Percentiles rank a stretch among this genome's conserved stretches.
Evolutionary conservation across 2,329 filamentous ascomycete genomes (phyloP).

Genomic region (Saccharata proteae): DNA sequence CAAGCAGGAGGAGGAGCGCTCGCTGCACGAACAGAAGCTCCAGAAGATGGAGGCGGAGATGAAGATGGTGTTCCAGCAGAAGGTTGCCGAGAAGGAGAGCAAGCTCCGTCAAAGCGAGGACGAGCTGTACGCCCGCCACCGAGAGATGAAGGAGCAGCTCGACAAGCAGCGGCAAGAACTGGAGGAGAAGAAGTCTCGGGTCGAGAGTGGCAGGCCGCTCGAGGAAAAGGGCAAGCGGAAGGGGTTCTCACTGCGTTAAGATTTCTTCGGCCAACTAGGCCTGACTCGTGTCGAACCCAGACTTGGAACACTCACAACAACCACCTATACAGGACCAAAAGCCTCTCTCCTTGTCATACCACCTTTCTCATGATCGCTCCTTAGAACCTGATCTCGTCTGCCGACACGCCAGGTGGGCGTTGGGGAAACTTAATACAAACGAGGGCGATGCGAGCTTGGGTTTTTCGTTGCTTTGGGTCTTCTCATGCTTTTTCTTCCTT

Average conservation of each 20-base stretch:
- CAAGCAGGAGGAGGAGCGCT: slow-evolving; percentile 98
- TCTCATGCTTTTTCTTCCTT: slow-evolving; percentile 15
- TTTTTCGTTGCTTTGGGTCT: too few species aligned
- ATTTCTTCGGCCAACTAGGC: too few species aligned
- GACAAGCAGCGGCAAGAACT: slow-evolving; percentile 89
- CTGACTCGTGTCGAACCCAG: not conserved
- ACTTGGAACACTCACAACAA: too few species aligned
- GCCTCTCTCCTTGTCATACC: slow-evolving; percentile 18
- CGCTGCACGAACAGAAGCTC: slow-evolving; percentile 97
- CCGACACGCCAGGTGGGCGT: slow-evolving; percentile 29
- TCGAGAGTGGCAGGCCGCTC: slow-evolving; percentile 90
- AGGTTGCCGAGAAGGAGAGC: slow-evolving; percentile 98
- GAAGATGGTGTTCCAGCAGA: slow-evolving; percentile 99
- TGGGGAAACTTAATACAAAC: slow-evolving; percentile 25
- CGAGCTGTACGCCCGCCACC: slow-evolving; percentile 92
- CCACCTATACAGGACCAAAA: slow-evolving; percentile 12
- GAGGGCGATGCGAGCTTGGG: slow-evolving; percentile 17
- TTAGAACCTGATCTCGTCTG: slow-evolving; percentile 26
- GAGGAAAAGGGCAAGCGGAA: slow-evolving; percentile 99
- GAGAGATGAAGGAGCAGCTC: slow-evolving; percentile 99
- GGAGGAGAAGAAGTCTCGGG: slow-evolving; percentile 93
- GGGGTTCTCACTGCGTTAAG: slow-evolving; percentile 94
- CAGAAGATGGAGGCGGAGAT: slow-evolving; percentile 99
- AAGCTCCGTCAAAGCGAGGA: slow-evolving; percentile 99
- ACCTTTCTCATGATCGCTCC: slow-evolving; percentile 18